phyloP scores from a whole-genome alignment of 208 protist genomes.

The Strigomonas galati region DNA sequence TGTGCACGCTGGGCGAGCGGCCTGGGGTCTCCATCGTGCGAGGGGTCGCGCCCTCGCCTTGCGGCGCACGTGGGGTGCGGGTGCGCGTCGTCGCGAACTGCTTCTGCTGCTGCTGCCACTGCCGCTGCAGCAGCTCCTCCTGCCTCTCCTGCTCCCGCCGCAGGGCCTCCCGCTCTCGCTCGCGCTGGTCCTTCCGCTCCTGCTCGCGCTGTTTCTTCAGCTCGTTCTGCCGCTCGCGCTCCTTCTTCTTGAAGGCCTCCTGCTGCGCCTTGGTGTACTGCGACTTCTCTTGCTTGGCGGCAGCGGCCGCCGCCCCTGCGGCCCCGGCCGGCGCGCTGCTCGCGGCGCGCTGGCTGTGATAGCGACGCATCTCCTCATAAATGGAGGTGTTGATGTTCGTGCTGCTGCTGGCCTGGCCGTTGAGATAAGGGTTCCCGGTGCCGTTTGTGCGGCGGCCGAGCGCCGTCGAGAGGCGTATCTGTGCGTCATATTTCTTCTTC shows the following conservation, averaged over 20 bases:
- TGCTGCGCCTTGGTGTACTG: constrained; percentile 68
- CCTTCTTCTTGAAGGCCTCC: constrained; percentile 53
- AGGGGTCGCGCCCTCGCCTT: not conserved
- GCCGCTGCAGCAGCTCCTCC: constrained; percentile 42
- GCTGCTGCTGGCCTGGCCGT: constrained; percentile 4
- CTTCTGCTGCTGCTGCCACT: constrained; percentile 43
- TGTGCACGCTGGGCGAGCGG: no score
- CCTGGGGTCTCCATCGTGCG: not conserved
- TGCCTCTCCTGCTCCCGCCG: constrained; percentile 44
- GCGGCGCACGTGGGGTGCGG: not conserved
- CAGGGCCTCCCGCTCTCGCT: constrained; percentile 46
- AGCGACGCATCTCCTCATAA: constrained; percentile 35
- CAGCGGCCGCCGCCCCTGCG: constrained; percentile 8
- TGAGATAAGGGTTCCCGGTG: constrained; percentile 14
- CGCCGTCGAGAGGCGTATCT: constrained; percentile 51
- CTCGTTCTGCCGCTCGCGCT: constrained; percentile 65
- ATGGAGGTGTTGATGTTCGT: constrained; percentile 32
- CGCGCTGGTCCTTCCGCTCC: constrained; percentile 42
- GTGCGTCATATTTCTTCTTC: constrained; percentile 94
- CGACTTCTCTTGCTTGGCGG: constrained; percentile 10
- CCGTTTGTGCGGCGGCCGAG: constrained; percentile 3
- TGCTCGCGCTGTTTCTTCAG: constrained; percentile 33
- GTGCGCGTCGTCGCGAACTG: not conserved
- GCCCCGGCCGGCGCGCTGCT: constrained; percentile 13
- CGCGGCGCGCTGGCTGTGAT: constrained; percentile 16